A percentile compares a stretch with the other conserved stretches of the same genome.
phyloP scores from a whole-genome alignment of 164 flowering plant genomes.

The Piper longum region DNA sequence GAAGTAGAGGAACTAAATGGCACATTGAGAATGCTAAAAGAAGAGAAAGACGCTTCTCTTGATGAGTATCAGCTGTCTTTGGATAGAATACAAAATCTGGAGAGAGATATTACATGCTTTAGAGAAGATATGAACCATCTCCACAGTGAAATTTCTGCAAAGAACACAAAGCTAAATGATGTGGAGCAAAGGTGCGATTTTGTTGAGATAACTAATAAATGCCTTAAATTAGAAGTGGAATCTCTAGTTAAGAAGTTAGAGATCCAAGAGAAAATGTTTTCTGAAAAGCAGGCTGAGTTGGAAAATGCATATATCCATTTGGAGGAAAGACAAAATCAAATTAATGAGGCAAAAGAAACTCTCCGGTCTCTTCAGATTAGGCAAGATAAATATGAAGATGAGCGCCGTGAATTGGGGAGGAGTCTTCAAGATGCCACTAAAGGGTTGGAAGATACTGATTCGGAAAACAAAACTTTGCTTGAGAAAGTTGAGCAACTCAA shows the following conservation, averaged over 20 bases:
- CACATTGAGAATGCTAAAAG: background rate
- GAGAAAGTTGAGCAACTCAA: constrained; percentile 32
- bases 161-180: background rate
- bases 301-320: constrained; percentile 34
- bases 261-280: constrained; percentile 49
- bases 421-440: constrained; percentile 54
- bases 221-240: constrained; percentile 44
- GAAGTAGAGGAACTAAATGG: background rate
- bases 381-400: constrained; percentile 60
- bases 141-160: constrained; percentile 6
- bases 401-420: constrained; percentile 38
- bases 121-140: constrained; percentile 45
- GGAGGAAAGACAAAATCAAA: constrained; percentile 42
- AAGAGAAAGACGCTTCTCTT: constrained; percentile 42
- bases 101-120: constrained; percentile 34
- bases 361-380: constrained; percentile 38
- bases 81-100: constrained; percentile 42
- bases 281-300: constrained; percentile 47
- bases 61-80: constrained; percentile 39
- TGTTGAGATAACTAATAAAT: constrained; percentile 46
- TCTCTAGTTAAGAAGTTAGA: constrained; percentile 32
- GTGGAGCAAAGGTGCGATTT: constrained; percentile 40
- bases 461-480: constrained; percentile 31
- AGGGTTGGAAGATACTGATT: constrained; percentile 54
- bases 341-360: constrained; percentile 40